Conservation (phyloP, 2,329 filamentous ascomycete genomes). For the Pseudogymnoascus sp. region DNA sequence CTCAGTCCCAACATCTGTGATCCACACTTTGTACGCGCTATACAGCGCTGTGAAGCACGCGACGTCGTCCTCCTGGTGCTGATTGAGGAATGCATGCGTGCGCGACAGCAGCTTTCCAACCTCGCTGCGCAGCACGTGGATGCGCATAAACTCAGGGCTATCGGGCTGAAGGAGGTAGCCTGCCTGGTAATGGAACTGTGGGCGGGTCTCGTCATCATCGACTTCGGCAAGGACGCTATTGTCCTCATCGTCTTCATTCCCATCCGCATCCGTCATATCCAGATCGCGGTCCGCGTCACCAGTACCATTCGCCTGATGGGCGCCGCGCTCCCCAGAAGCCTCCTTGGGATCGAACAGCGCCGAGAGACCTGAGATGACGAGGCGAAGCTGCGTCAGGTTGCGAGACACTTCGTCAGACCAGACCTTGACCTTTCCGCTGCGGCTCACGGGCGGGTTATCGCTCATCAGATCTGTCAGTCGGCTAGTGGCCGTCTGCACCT, state of each 20-base stretch:
- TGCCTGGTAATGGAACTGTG: slow-evolving; percentile 79
- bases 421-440: slow-evolving; percentile 93
- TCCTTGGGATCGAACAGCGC: slow-evolving; percentile 77
- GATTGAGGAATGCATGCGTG: slow-evolving; percentile 74
- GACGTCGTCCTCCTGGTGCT: slow-evolving; percentile 89
- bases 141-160: slow-evolving; percentile 59
- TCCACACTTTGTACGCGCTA: slow-evolving; percentile 89
- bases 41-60: slow-evolving; percentile 90
- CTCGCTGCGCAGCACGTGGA: slow-evolving; percentile 74
- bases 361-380: slow-evolving; percentile 86
- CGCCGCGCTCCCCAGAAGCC: slow-evolving; percentile 46
- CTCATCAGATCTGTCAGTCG: slow-evolving; percentile 74
- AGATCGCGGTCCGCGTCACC: slow-evolving; percentile 34
- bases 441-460: slow-evolving; percentile 71
- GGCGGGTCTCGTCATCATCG: slow-evolving; percentile 74
- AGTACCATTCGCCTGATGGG: slow-evolving; percentile 33
- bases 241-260: slow-evolving; percentile 48
- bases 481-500: slow-evolving; percentile 67
- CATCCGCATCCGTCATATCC: slow-evolving; percentile 43
- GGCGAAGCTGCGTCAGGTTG: slow-evolving; percentile 75
- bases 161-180: slow-evolving; percentile 68
- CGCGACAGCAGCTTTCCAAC: slow-evolving; percentile 73
- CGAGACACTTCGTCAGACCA: slow-evolving; percentile 97
- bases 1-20: slow-evolving; percentile 95
- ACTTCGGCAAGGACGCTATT: slow-evolving; percentile 51